phyloP scores from a whole-genome alignment of 176 grass and related monocot species.

The Oryza punctata region DNA sequence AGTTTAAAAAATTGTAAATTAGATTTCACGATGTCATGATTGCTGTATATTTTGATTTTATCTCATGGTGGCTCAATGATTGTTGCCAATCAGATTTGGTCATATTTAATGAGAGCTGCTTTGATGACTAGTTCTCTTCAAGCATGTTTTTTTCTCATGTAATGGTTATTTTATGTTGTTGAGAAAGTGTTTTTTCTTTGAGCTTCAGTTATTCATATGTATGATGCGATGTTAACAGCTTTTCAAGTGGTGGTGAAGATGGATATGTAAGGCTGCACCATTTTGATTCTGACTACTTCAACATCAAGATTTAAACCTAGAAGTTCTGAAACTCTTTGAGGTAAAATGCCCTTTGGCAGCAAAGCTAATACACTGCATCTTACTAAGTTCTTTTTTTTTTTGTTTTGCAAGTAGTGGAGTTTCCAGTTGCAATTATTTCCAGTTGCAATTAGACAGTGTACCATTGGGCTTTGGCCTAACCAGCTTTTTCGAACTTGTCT shows the following conservation, averaged over 20 bases:
- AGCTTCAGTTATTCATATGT: background rate
- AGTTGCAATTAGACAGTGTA: background rate
- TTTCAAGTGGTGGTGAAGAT: constrained; percentile 93
- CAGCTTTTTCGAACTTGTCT: background rate
- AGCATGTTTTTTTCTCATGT: background rate
- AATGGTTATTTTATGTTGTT: background rate
- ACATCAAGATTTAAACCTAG: constrained; percentile 61
- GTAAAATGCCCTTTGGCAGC: background rate
- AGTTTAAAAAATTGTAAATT: background rate
- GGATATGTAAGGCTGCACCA: constrained; percentile 92
- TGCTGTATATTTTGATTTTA: background rate
- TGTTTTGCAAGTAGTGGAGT: background rate
- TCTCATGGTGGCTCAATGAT: background rate
- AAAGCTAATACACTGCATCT: background rate
- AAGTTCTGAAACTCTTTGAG: background rate
- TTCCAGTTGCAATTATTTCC: background rate
- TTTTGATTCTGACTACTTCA: constrained; percentile 89
- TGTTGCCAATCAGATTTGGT: constrained; percentile 24
- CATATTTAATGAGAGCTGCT: constrained; percentile 25
- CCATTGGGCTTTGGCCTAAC: background rate
- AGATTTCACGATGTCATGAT: background rate
- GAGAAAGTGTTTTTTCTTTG: background rate
- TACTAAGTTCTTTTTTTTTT: no score
- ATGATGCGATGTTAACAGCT: constrained; percentile 36
- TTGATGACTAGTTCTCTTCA: background rate